These are phyloP conservation scores for Elsinoe fawcettii DNA, from an alignment of 2,329 filamentous ascomycete species.

Conservation along the genomic window DNA sequence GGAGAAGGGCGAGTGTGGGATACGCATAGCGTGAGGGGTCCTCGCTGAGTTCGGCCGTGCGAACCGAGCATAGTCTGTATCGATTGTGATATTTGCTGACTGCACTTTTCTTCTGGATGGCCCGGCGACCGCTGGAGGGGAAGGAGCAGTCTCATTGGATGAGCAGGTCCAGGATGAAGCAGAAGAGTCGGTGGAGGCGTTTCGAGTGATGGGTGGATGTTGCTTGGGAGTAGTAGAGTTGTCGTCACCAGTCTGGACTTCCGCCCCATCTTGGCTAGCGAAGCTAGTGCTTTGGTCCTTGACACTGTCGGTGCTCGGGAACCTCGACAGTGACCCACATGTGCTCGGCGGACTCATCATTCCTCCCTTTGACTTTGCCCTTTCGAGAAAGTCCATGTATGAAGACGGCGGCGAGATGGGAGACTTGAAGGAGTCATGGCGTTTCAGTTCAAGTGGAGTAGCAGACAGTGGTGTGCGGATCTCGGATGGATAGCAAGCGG, in stretches of 20 bases:
- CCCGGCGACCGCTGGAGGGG: constrained; percentile 20
- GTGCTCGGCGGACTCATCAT: constrained; percentile 62
- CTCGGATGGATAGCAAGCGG: constrained; percentile 50
- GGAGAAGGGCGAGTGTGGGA: constrained; percentile 70
- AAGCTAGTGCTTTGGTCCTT: constrained; percentile 19
- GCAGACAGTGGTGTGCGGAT: constrained; percentile 58
- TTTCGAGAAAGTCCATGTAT: constrained; percentile 83
- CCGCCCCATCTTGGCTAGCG: constrained; percentile 24
- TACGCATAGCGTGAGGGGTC: constrained; percentile 59
- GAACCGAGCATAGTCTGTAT: constrained; percentile 32
- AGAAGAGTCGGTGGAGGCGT: constrained; percentile 28
- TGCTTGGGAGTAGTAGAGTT: constrained; percentile 25
- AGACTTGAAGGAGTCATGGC: constrained; percentile 48
- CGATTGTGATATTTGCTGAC: constrained; percentile 38
- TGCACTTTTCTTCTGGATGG: constrained; percentile 22
- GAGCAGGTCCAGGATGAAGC: constrained; percentile 19
- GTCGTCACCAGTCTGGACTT: constrained; percentile 17
- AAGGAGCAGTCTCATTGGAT: constrained; percentile 18
- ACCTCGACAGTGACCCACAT: constrained; percentile 44
- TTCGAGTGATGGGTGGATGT: constrained; percentile 28
- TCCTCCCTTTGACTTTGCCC: constrained; percentile 62
- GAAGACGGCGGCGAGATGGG: constrained; percentile 85
- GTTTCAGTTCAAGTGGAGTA: constrained; percentile 58
- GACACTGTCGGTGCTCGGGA: constrained; percentile 40
- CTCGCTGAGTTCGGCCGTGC: constrained; percentile 49